Evolutionary conservation across 768 basidiomycete genomes (phyloP), one percentile per base, ranked within the genome.

Genomic region (Lactarius evosmus): DNA sequence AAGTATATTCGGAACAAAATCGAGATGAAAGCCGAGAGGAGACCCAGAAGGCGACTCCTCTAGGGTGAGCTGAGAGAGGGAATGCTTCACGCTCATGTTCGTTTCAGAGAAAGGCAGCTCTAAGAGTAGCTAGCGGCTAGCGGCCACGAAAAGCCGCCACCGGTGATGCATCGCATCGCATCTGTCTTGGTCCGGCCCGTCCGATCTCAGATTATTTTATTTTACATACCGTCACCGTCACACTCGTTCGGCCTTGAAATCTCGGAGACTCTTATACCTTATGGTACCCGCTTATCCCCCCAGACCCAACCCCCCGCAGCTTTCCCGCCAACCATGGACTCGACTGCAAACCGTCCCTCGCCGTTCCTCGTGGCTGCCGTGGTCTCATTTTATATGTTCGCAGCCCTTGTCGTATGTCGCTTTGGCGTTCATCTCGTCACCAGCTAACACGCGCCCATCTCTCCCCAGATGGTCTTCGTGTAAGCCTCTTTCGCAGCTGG

Each of bases 311-410:
- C 27, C 25, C 34, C 40, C 58, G 30, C 27, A n/a, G 14, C 59
- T 38, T 41, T 46, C 25, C 36, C 51, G 53, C 22, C 29, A 57
- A 70, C 49, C 55, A 78, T 79, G 77, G 62, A 70, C 58, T 51
- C 70, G 64, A 54, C 71, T 59, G 66, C 74, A 67, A 71, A 74
- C 66, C 68, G 57, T 53, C 36, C 75, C 12, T 76, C 77, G 58
- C 75, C 74, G 38, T 65, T 81, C 61, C 78, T 85, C 72, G 85
- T 91, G 52, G 84, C 85, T 17, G 82, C 74, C n/a, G 89, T 92
- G 29, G 88, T 91, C 66, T 67, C 79, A 7, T 92, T 92, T 75
- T 92, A 91, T 78, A 91, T 92, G 89, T 73, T 75, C 25, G 82
- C 89, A 3, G 89, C 89, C 3, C 77, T 92, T 9, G 82, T 90